phyloP scores from a whole-genome alignment of 768 basidiomycete genomes.

The Basidioascus undulatus region DNA sequence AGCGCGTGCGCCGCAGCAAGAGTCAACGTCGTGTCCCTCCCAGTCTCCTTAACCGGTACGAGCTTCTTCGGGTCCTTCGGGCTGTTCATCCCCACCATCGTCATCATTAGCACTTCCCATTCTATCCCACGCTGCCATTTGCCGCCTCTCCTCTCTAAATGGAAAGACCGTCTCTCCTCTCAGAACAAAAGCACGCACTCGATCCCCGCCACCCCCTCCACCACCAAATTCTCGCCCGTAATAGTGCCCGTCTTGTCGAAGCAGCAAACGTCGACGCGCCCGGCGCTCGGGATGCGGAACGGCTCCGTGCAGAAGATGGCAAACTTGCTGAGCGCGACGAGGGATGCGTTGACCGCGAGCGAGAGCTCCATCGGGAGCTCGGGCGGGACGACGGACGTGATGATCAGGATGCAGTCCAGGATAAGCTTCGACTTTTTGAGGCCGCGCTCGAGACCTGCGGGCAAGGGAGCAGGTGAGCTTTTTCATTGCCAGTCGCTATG shows the following conservation, averaged over 20 bases:
- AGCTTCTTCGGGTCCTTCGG: slow-evolving; percentile 35
- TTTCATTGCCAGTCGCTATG: neutral
- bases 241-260: slow-evolving; percentile 99
- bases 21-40: slow-evolving; percentile 55
- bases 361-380: slow-evolving; percentile 96
- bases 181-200: slow-evolving; percentile 32
- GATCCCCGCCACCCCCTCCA: slow-evolving; percentile 80
- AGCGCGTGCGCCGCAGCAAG: slow-evolving; percentile 88
- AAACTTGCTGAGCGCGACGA: slow-evolving; percentile 79
- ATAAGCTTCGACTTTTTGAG: slow-evolving; percentile 86
- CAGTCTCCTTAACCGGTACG: slow-evolving; percentile 50
- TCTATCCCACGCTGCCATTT: too few relatives aligned
- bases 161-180: neutral
- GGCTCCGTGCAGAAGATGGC: slow-evolving; percentile 99
- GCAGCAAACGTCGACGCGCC: slow-evolving; percentile 90
- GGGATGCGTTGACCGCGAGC: slow-evolving; percentile 78
- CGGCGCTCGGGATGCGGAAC: slow-evolving; percentile 88
- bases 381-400: slow-evolving; percentile 92
- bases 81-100: slow-evolving; percentile 25
- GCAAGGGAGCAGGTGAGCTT: neutral
- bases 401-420: slow-evolving; percentile 82
- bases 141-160: too few relatives aligned
- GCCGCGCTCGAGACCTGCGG: slow-evolving; percentile 59
- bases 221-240: slow-evolving; percentile 78
- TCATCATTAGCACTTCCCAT: neutral